Conservation (phyloP, 2,329 filamentous ascomycete species). For the Aureobasidium leucospermi region DNA sequence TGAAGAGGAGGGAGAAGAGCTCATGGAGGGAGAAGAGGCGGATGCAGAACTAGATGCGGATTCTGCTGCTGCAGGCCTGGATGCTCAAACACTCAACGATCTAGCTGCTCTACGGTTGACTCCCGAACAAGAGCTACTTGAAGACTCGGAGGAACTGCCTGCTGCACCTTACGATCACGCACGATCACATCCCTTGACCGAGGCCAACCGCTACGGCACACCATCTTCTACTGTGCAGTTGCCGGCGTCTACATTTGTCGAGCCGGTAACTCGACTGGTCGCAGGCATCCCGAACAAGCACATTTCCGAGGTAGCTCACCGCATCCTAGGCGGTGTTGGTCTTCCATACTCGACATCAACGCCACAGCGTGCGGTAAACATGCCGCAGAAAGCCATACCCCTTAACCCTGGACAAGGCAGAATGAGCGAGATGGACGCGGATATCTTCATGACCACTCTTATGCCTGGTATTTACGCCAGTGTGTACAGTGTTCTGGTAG, state of each 20-base stretch:
- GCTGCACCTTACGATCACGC: conserved; percentile 27
- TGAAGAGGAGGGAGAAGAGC: conserved; percentile 21
- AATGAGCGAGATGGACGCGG: conserved; percentile 69
- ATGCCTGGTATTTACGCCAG: conserved; percentile 66
- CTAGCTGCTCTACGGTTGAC: neutral
- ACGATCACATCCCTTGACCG: conserved; percentile 67
- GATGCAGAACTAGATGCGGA: conserved; percentile 17
- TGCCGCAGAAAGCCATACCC: conserved; percentile 57
- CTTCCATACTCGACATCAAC: conserved; percentile 73
- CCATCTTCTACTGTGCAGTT: conserved; percentile 67
- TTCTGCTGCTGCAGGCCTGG: neutral
- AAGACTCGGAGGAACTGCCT: conserved; percentile 14
- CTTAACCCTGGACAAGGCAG: conserved; percentile 56
- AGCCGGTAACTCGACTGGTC: conserved; percentile 64
- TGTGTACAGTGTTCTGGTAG: conserved; percentile 59
- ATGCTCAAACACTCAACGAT: conserved; percentile 3
- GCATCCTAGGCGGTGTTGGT: conserved; percentile 66
- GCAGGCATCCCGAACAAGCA: conserved; percentile 60
- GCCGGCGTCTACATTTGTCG: conserved; percentile 60
- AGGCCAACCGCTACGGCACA: conserved; percentile 66
- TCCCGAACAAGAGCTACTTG: conserved; percentile 14
- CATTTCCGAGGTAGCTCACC: conserved; percentile 62
- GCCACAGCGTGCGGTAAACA: conserved; percentile 47
- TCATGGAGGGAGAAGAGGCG: conserved; percentile 19
- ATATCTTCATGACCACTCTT: conserved; percentile 62